phyloP scores from a whole-genome alignment of 495 filamentous ascomycete genomes.

The Parathielavia hyrcaniae region DNA sequence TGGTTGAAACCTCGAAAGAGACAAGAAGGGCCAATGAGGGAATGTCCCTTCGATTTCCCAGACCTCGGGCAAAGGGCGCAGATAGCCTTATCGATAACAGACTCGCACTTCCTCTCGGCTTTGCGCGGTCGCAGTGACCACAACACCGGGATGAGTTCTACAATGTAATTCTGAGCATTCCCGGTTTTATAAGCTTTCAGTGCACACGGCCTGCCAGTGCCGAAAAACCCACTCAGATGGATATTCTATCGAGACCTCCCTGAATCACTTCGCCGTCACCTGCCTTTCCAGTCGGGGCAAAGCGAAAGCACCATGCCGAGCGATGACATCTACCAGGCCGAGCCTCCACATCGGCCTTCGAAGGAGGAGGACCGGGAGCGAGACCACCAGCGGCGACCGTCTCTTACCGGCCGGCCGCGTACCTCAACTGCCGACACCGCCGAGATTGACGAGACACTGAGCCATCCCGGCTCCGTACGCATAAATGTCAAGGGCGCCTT shows the following conservation, averaged over 20 bases:
- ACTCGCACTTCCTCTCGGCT: conserved; percentile 7
- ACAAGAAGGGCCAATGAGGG: background rate
- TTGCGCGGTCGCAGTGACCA: conserved; percentile 13
- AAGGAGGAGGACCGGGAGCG: conserved; percentile 11
- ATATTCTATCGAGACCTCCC: conserved; percentile 13
- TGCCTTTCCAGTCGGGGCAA: background rate
- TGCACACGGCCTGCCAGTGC: conserved; percentile 15
- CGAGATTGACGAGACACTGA: conserved; percentile 67
- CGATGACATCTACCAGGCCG: conserved; percentile 27
- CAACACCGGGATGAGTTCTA: conserved; percentile 34
- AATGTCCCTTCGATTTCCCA: background rate
- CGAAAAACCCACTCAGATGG: conserved; percentile 25
- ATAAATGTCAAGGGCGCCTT: conserved; percentile 96
- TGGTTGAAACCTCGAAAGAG: background rate
- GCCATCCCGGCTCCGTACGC: conserved; percentile 74
- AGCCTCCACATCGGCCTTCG: conserved; percentile 19
- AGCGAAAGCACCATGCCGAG: conserved; percentile 24
- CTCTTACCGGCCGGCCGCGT: conserved; percentile 23
- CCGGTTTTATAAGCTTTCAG: conserved; percentile 23
- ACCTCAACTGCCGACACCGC: conserved; percentile 40
- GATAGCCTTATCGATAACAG: conserved; percentile 24
- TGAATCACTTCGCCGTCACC: conserved; percentile 8
- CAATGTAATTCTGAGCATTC: conserved; percentile 39
- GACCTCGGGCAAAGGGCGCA: conserved; percentile 21
- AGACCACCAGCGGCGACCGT: background rate